Evolutionary conservation across 768 basidiomycete genomes (phyloP).

Genomic region (Gymnopilus dilepis): DNA sequence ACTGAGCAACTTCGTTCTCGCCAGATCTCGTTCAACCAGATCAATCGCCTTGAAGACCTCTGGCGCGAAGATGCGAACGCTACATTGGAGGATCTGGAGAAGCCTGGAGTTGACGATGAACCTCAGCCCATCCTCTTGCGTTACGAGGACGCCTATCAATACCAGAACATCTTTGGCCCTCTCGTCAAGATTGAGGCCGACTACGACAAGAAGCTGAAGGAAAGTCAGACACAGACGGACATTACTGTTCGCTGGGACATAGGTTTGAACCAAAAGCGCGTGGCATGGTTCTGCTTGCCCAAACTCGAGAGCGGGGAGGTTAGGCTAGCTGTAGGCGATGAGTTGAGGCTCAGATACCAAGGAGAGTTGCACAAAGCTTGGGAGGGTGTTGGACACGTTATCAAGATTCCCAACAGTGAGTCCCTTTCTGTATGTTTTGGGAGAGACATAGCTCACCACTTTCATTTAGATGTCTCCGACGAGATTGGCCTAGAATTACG

Average conservation of each 20-base stretch:
- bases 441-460: too few species aligned
- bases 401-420: slow-evolving; percentile 99
- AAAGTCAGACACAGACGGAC: slow-evolving; percentile 97
- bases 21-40: slow-evolving; percentile 96
- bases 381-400: slow-evolving; percentile 98
- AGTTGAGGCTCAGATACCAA: slow-evolving; percentile 86
- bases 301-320: slow-evolving; percentile 99
- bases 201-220: slow-evolving; percentile 97
- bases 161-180: slow-evolving; percentile 99
- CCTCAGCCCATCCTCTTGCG: slow-evolving; percentile 88
- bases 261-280: slow-evolving; percentile 96
- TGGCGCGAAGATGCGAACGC: slow-evolving; percentile 97
- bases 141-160: slow-evolving; percentile 99
- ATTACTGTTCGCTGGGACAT: slow-evolving; percentile 97
- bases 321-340: slow-evolving; percentile 94
- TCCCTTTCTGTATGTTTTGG: too few species aligned
- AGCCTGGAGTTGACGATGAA: slow-evolving; percentile 97
- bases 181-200: slow-evolving; percentile 99
- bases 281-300: slow-evolving; percentile 97
- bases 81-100: slow-evolving; percentile 95
- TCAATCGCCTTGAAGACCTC: slow-evolving; percentile 95
- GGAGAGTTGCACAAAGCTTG: slow-evolving; percentile 92
- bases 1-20: slow-evolving; percentile 95
- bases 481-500: slow-evolving; percentile 95
- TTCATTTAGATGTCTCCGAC: slow-evolving; percentile 84